Base-by-base conservation (phyloP, 2,329 filamentous ascomycete genomes). In the Beauveria caledonica region DNA sequence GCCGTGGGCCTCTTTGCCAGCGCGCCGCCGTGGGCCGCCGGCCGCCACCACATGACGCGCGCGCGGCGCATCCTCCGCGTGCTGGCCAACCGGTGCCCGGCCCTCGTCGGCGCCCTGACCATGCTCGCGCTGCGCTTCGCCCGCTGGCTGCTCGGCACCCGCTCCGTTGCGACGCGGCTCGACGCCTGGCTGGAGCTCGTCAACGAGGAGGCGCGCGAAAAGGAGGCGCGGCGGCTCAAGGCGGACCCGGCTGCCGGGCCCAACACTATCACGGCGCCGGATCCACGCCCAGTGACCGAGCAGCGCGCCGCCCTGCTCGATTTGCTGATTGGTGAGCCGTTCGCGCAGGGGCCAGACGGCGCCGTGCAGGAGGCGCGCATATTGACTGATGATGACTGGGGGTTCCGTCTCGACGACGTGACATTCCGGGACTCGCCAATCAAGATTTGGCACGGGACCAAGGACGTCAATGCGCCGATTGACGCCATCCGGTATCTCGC, bases 1-100 rank as follows among this genome's bases (percentile, higher is more conserved):
- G 70, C 65, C 0, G 73, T 76, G 9, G 73, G 73, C 1, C 64
- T 78, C 11, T 65, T 77, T 46, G 72, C 72, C 8, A 70, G 69
- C 11, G 70, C 66, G 1, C 68, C 69, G 10, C 72, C 70, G 3
- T 77, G 72, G 72, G 66, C 64, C 10, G 71, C 69, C 8, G 69
- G 74, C 5, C 56, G 62, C 5, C 62, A 69, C 4, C 58, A 71
- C 48, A 69, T 76, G 56, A 67, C 70, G 21, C 44, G 60, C 33
- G 39, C 62, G 5, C 64, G 69, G 7, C 64, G 70, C 1, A 6
- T 67, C 1, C 54, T 65, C 1, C 61, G 62, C 27, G 49, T 62
- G 2, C 59, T 68, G 52, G 67, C 66, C 11, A 45, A 63, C 1
- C 50, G 66, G 42, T 71, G 63, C 48, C 72, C 71, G 3, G 45